Conservation (phyloP, 2,329 filamentous ascomycete species). For the Ophiocordyceps camponoti-floridani region DNA sequence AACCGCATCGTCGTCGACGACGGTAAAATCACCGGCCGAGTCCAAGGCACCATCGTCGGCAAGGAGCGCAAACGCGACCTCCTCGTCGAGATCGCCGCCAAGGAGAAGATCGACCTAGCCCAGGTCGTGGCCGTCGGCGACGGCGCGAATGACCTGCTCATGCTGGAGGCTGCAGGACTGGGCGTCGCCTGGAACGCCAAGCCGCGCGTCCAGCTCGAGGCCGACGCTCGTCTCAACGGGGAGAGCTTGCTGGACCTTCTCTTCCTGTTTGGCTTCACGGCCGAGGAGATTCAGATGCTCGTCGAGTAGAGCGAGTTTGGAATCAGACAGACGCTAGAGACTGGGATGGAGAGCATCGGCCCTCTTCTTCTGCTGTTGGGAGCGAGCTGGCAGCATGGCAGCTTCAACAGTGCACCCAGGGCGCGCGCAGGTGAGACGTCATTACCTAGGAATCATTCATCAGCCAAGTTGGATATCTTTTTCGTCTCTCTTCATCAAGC, state of each 20-base stretch:
- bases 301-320: background rate
- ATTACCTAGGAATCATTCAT: too few relatives aligned
- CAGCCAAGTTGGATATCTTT: too few relatives aligned
- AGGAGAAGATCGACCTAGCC: slow-evolving; percentile 45
- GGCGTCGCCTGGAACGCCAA: slow-evolving; percentile 78
- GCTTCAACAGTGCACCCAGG: too few relatives aligned
- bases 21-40: slow-evolving; percentile 49
- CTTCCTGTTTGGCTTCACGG: slow-evolving; percentile 55
- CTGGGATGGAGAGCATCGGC: too few relatives aligned
- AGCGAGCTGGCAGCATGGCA: too few relatives aligned
- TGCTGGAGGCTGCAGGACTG: slow-evolving; percentile 59
- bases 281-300: slow-evolving; percentile 31
- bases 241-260: slow-evolving; percentile 53
- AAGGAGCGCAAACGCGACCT: slow-evolving; percentile 58
- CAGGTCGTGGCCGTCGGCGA: slow-evolving; percentile 64
- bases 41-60: slow-evolving; percentile 56
- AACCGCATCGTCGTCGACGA: slow-evolving; percentile 61
- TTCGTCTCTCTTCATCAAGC: too few relatives aligned
- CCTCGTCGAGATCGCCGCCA: slow-evolving; percentile 49
- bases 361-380: too few relatives aligned
- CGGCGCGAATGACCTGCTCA: slow-evolving; percentile 66
- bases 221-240: slow-evolving; percentile 54
- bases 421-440: too few relatives aligned
- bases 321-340: too few relatives aligned
- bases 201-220: slow-evolving; percentile 62